These are phyloP conservation scores for Phanerochaete sordida DNA, from an alignment of 768 basidiomycete genomes.

Conservation along the genomic window DNA sequence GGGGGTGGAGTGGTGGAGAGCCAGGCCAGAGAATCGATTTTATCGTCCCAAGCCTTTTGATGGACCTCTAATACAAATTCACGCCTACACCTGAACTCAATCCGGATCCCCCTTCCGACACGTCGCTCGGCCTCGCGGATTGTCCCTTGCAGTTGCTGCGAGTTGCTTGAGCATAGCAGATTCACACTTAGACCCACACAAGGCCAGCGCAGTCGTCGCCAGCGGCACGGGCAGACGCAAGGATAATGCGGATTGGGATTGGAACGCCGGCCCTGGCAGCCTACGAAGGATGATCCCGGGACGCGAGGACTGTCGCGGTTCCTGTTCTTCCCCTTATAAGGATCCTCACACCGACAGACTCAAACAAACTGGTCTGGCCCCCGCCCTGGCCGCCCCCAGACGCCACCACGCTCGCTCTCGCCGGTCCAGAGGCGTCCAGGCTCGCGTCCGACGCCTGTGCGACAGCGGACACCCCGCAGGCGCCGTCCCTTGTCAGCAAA, in stretches of 20 bases:
- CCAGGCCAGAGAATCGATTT: not conserved
- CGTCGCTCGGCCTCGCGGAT: not conserved
- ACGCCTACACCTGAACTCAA: not conserved
- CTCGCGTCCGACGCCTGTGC: not conserved
- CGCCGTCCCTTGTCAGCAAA: not conserved
- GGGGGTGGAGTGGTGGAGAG: constrained; percentile 4
- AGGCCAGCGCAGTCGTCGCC: too few species aligned
- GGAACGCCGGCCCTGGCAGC: not conserved
- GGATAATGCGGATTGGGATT: not conserved
- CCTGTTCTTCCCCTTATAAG: not conserved
- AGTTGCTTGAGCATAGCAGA: too few species aligned
- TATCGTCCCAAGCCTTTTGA: not conserved
- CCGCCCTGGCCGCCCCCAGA: not conserved
- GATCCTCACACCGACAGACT: not conserved
- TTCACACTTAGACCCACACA: too few species aligned
- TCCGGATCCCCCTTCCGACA: not conserved
- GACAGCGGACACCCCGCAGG: not conserved
- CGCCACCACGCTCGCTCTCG: not conserved
- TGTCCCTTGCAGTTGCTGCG: not conserved
- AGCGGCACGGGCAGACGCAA: too few species aligned
- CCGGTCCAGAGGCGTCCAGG: not conserved
- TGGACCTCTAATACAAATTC: constrained; percentile 1
- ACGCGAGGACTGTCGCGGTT: not conserved
- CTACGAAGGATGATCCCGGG: constrained; percentile 1
- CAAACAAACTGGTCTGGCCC: not conserved